Evolutionary conservation across 805 yeast species (phyloP).

Genomic region (Ogataea populi-albae): DNA sequence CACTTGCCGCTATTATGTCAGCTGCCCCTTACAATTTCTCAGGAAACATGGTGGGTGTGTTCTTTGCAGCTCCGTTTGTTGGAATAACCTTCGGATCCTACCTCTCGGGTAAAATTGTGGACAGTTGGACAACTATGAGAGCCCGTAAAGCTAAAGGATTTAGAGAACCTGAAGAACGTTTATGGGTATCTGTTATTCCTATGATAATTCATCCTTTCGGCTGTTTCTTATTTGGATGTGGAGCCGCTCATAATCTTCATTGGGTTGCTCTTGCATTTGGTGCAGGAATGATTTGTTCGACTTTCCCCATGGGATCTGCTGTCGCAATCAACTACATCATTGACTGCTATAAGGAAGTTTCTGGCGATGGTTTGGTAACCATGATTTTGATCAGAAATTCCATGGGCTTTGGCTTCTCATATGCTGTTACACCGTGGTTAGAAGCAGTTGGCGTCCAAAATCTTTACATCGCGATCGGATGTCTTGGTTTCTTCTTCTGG

Average conservation of each 20-base stretch:
- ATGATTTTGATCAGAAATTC: constrained; percentile 44
- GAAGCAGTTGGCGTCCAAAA: constrained; percentile 49
- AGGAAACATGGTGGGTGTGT: constrained; percentile 41
- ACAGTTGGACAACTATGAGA: constrained; percentile 10
- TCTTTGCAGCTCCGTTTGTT: constrained; percentile 24
- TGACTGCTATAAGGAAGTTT: constrained; percentile 30
- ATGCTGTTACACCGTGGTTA: constrained; percentile 56
- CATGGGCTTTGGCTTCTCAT: constrained; percentile 56
- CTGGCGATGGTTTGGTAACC: constrained; percentile 28
- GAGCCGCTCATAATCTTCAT: constrained; percentile 29
- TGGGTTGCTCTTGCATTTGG: constrained; percentile 39
- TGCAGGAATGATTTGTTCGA: constrained; percentile 24
- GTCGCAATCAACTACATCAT: constrained; percentile 31
- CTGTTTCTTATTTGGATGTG: constrained; percentile 41
- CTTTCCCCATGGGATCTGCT: constrained; percentile 29
- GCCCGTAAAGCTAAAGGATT: constrained; percentile 31
- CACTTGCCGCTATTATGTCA: constrained; percentile 37
- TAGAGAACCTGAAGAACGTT: constrained; percentile 42
- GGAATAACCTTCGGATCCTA: constrained; percentile 37
- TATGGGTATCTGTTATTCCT: constrained; percentile 39
- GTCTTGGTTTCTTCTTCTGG: constrained; percentile 44
- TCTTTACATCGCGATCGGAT: constrained; percentile 52
- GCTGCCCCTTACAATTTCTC: constrained; percentile 37
- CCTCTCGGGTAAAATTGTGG: constrained; percentile 36
- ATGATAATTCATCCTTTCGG: constrained; percentile 37